Percentiles rank a stretch among this genome's conserved stretches.
phyloP scores from a whole-genome alignment of 2,329 filamentous ascomycete genomes.

The Lachnellula cervina region DNA sequence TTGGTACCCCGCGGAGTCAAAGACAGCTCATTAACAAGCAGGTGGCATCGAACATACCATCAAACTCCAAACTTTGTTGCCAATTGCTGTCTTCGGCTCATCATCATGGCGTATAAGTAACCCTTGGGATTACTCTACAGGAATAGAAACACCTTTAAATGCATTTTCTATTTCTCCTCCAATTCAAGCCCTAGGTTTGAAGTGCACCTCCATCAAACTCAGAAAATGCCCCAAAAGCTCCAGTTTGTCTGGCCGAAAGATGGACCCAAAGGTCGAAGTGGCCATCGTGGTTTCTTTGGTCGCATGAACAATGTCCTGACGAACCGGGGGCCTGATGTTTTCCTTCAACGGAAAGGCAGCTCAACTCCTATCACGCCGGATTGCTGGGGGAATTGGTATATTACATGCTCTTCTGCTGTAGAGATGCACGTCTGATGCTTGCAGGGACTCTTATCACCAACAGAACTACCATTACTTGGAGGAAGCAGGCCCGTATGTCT shows the following conservation, averaged over 20 bases:
- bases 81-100: constrained; percentile 15
- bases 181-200: background rate
- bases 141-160: background rate
- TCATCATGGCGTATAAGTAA: background rate
- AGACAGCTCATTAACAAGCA: constrained; percentile 20
- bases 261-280: constrained; percentile 20
- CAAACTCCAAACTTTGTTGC: constrained; percentile 16
- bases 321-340: constrained; percentile 39
- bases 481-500: background rate
- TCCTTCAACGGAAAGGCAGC: constrained; percentile 25
- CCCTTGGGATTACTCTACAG: background rate
- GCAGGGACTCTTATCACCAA: constrained; percentile 29
- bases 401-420: background rate
- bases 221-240: constrained; percentile 7
- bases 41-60: background rate
- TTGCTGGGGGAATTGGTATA: constrained; percentile 29
- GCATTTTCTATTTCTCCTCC: background rate
- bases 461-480: constrained; percentile 1
- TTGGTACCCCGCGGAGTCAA: constrained; percentile 12
- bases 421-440: background rate
- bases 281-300: constrained; percentile 24
- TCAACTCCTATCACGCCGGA: constrained; percentile 21
- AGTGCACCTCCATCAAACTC: background rate
- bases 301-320: constrained; percentile 34
- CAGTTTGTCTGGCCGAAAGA: constrained; percentile 31